These are phyloP conservation scores for Drechslerella coelobrocha DNA, from an alignment of 2,329 filamentous ascomycete species.

Conservation along the genomic window DNA sequence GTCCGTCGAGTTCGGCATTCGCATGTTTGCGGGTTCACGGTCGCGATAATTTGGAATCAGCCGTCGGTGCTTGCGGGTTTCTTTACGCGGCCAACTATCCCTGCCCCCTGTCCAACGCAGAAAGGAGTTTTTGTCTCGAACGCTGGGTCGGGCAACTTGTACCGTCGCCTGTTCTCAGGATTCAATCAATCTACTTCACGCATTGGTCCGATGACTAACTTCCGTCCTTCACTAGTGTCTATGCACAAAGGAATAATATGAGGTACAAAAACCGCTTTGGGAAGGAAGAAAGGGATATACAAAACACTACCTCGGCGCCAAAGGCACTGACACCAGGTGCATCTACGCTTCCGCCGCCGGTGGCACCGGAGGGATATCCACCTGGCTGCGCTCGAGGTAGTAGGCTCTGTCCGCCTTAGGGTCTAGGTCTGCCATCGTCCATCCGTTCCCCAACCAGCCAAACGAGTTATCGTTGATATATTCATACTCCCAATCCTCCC, in stretches of 20 bases:
- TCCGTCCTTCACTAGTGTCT: no score
- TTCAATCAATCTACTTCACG: neutral
- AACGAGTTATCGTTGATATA: constrained; percentile 30
- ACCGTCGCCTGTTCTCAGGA: neutral
- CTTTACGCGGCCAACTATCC: neutral
- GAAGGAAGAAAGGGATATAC: no score
- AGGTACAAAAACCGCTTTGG: no score
- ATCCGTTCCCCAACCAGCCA: constrained; percentile 45
- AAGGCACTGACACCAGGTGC: no score
- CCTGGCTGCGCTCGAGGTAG: constrained; percentile 27
- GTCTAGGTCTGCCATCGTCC: constrained; percentile 38
- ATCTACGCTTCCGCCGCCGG: neutral
- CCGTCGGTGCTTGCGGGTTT: neutral
- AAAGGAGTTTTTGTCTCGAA: neutral
- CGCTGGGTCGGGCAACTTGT: neutral
- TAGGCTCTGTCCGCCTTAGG: constrained; percentile 38
- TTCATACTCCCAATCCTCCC: constrained; percentile 45
- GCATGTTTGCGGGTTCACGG: neutral
- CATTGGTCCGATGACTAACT: neutral
- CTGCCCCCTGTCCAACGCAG: neutral
- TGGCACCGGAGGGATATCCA: constrained; percentile 35
- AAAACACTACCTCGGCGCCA: no score
- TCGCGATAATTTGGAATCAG: neutral
- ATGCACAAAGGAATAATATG: no score
- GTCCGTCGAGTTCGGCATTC: neutral